Base-by-base conservation (phyloP, 495 filamentous ascomycete genomes). In the Clohesyomyces aquaticus region DNA sequence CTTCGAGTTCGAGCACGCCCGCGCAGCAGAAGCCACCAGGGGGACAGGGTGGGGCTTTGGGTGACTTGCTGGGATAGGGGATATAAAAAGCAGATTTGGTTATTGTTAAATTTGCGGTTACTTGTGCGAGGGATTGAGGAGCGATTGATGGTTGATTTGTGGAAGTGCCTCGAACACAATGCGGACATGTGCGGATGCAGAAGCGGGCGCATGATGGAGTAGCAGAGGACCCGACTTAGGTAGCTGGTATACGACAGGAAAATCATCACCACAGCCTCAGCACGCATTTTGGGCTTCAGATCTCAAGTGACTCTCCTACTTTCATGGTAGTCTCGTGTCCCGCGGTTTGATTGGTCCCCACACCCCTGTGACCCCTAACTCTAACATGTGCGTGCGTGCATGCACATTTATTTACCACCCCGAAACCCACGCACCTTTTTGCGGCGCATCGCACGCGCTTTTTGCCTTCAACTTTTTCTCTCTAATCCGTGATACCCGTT, bases 1-100 rank as follows among this genome's bases (percentile, higher is more conserved):
- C 85, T 32, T 68, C 80, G 43, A 68, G 80, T 2, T 74, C 77
- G 6, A 70, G 80, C 26, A 41, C 74, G 49, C 59, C 72, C 21
- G 50, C 61, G 6, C 51, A 38, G 0, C 55, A 62, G 19, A 46
- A 55, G 71, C 29, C 69, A 73, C 55, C 74, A 74, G 69, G 74
- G 74, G 67, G 70, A 62, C 70, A 60, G 63, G 59, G 65, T 42
- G 52, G 69, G 22, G 68, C 65, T 16, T 64, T 72, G 32, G 69
- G 65, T 27, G 69, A 72, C 60, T 45, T 73, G 55, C 55, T 73
- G 8, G 66, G 71, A 3, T 72, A 61, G 27, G n/a, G 22, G 32
- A 14, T n/a, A 56, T 45, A 4, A 38, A 21, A 21, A 22, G 32
- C 4, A 22, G 3, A 35, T 14, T 12, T 10, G 4, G 52, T 18